Evolutionary conservation across 148 eudicot genomes (phyloP).

Genomic region (Rhododendron vialii): DNA sequence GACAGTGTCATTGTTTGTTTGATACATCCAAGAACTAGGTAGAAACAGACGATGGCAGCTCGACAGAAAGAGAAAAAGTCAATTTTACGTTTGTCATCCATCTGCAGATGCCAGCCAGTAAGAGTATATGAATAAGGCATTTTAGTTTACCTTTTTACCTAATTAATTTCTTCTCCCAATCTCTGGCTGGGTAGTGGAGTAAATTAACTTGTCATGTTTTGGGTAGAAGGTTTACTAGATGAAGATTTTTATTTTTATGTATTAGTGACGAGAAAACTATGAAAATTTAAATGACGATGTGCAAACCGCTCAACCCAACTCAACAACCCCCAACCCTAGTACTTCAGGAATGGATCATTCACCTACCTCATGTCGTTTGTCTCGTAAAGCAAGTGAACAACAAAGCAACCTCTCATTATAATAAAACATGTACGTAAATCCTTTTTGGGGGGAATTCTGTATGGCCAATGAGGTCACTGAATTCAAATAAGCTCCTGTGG

Average conservation of each 20-base stretch:
- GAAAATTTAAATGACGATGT: neutral
- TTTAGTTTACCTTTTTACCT: neutral
- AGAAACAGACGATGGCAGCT: neutral
- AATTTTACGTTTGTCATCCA: neutral
- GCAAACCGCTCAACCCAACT: neutral
- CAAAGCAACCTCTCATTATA: neutral
- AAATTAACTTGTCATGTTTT: neutral
- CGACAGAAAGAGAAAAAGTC: neutral
- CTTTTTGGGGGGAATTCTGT: neutral
- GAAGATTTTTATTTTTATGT: neutral
- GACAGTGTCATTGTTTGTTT: neutral
- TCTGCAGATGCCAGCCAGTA: neutral
- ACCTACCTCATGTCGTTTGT: neutral
- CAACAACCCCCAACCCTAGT: neutral
- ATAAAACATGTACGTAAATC: neutral
- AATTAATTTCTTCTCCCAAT: neutral
- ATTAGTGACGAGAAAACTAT: neutral
- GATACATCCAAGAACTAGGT: neutral
- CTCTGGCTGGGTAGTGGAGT: neutral
- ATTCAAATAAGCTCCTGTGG: neutral
- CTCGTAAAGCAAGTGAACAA: neutral
- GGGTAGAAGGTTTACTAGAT: neutral
- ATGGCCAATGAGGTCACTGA: neutral
- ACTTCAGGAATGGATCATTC: neutral
- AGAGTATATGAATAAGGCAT: neutral